These are phyloP conservation scores for Lactarius deliciosus DNA, from an alignment of 768 basidiomycete species.

Conservation along the genomic window DNA sequence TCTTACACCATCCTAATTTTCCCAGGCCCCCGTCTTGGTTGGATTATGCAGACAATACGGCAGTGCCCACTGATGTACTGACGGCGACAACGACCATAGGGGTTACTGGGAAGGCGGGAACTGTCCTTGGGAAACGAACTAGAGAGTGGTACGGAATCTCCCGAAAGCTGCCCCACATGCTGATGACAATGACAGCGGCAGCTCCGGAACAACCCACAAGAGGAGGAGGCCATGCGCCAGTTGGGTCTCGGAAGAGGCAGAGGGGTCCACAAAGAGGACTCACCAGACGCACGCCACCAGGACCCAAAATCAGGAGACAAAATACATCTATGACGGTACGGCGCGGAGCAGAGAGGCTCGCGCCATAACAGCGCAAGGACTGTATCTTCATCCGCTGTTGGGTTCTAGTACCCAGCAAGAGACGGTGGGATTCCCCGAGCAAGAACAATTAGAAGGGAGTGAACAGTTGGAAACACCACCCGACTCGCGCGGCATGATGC, in stretches of 20 bases:
- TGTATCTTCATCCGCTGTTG: not conserved
- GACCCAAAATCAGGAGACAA: not conserved
- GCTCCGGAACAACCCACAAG: not conserved
- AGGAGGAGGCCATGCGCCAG: not conserved
- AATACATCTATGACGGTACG: not conserved
- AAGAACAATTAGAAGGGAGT: not conserved
- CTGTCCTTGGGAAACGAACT: not conserved
- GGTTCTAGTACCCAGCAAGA: constrained; percentile 5
- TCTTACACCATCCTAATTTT: not conserved
- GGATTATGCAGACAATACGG: not conserved
- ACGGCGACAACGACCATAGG: not conserved
- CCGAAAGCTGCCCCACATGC: not conserved
- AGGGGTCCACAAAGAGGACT: not conserved
- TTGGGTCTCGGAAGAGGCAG: not conserved
- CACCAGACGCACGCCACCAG: not conserved
- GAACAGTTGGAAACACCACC: too few species aligned
- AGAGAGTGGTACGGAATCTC: not conserved
- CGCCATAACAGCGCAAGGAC: not conserved
- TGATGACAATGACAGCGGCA: not conserved
- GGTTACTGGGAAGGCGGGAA: not conserved
- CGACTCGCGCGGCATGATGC: not conserved
- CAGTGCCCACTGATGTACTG: not conserved
- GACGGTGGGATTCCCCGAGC: not conserved
- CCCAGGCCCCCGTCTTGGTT: not conserved
- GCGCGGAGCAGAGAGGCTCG: constrained; percentile 13